Evolutionary conservation across 805 yeast genomes (phyloP), one percentile per base, ranked within the genome.

Genomic region (Wickerhamomyces xylosicus): DNA sequence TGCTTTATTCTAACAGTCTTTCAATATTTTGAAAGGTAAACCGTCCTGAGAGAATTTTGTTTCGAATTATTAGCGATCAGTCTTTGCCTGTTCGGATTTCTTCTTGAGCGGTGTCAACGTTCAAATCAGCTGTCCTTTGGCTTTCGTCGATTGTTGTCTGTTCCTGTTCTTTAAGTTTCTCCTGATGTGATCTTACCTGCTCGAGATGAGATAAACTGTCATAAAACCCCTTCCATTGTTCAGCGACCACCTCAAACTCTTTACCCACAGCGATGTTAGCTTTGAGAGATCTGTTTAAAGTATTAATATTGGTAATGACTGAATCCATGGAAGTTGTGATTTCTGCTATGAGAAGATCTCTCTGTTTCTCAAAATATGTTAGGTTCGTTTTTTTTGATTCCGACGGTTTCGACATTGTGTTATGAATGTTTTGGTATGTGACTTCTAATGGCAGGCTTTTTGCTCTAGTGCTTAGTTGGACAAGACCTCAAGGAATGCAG

Each of bases 191-290:
- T 33, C 44, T 53, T 27, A 56, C 33, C 31, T 49, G 48, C 17
- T 54, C 57, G 25, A 46, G 41, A 31, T 62, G 62, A 11, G 59
- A 61, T 17, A 66, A 37, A 0, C 77, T 77, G 50, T 74, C 73
- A 48, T 82, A 80, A 50, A 82, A 81, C 29, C 69, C 69, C 27
- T 69, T 62, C 94, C 94, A 83, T 28, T 82, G 62, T n/a, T 67
- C 60, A 3, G 87, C 72, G 14, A 81, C 84, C 37, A 73, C 71
- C 41, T 81, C 84, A 49, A 82, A 83, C 43, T 80, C 89, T 50
- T 77, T 76, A 2, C 92, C 89, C 3, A 83, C 85, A 18, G 81
- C 79, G 14, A 80, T 69, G 3, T 78, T 72, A 33, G 74, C 77
- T 47, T 79, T 81, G 37, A 83, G 59, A 0, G 87, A 72, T 34